A percentile compares a stretch with the other conserved stretches of the same genome.
Conservation (phyloP, 83 land plant species). For the Picea abies region DNA sequence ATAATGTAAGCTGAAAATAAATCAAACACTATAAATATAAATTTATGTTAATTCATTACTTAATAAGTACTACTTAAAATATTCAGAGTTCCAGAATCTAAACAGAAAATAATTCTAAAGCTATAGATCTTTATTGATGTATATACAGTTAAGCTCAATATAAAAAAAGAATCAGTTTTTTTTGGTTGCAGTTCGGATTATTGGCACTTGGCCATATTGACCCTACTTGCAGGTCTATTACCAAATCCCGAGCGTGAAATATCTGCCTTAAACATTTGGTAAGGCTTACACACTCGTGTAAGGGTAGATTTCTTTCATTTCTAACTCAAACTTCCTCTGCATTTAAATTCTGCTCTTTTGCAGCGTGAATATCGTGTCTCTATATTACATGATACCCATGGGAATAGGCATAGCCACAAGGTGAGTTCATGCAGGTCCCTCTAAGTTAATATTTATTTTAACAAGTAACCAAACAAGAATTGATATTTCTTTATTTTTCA, state of each 20-base stretch:
- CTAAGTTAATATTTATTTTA: too few species aligned
- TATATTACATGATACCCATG: slow-evolving; percentile 13
- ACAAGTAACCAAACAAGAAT: too few species aligned
- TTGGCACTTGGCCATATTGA: slow-evolving; percentile 19
- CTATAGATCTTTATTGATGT: too few species aligned
- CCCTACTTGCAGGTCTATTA: slow-evolving; percentile 11
- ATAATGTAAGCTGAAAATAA: too few species aligned
- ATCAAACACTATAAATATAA: too few species aligned
- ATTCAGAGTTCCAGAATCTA: too few species aligned
- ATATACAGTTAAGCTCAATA: too few species aligned
- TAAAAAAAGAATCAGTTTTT: too few species aligned
- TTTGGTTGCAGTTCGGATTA: slow-evolving; percentile 15
- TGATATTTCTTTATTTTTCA: not conserved
- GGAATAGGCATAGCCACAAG: slow-evolving; percentile 14
- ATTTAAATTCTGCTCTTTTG: not conserved
- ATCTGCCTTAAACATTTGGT: slow-evolving; percentile 20
- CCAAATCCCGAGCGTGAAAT: slow-evolving; percentile 20
- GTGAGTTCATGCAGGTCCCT: not conserved
- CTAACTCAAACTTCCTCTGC: too few species aligned
- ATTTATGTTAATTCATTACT: too few species aligned
- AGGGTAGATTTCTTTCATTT: not conserved
- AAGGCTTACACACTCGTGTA: not conserved
- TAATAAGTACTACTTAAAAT: too few species aligned
- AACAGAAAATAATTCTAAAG: too few species aligned
- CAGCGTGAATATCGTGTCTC: slow-evolving; percentile 7